Evolutionary conservation across 2,329 filamentous ascomycete genomes (phyloP).

Genomic region (Furcasterigmium sp.): DNA sequence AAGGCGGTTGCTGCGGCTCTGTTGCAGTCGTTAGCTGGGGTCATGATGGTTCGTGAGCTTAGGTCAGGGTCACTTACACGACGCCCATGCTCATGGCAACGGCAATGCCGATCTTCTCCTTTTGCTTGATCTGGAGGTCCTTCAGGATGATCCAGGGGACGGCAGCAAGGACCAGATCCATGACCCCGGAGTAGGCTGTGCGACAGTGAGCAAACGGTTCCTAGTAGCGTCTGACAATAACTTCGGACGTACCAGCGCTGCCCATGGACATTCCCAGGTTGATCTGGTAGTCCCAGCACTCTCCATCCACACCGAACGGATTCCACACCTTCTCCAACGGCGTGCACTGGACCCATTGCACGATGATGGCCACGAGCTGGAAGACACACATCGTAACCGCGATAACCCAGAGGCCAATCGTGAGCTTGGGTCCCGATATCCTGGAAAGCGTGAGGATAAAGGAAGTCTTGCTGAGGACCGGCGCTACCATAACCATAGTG

Average conservation of each 20-base stretch:
- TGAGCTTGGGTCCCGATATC: constrained; percentile 19
- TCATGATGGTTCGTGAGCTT: too few relatives aligned
- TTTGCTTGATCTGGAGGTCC: constrained; percentile 26
- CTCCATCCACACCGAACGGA: constrained; percentile 3
- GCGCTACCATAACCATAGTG: too few relatives aligned
- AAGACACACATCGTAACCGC: constrained; percentile 22
- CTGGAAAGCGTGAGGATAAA: constrained; percentile 64
- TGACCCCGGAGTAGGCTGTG: constrained; percentile 18
- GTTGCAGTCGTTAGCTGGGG: too few relatives aligned
- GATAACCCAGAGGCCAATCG: constrained; percentile 19
- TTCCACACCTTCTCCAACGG: constrained; percentile 13
- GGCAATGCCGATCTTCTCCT: constrained; percentile 29
- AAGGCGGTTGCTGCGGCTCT: background rate
- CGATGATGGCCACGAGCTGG: constrained; percentile 13
- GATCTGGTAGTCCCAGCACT: too few relatives aligned
- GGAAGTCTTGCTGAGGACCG: constrained; percentile 54
- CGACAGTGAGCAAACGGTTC: background rate
- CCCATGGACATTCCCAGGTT: constrained; percentile 5
- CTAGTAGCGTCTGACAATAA: background rate
- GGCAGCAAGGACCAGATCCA: constrained; percentile 29
- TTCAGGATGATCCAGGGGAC: constrained; percentile 31
- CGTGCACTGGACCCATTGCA: constrained; percentile 16
- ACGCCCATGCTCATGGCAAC: constrained; percentile 26
- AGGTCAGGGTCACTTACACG: constrained; percentile 11
- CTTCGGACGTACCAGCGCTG: background rate